Evolutionary conservation across 2,329 filamentous ascomycete genomes (phyloP), one percentile per base, ranked within the genome.

Genomic region (Didymellaceae sp.): DNA sequence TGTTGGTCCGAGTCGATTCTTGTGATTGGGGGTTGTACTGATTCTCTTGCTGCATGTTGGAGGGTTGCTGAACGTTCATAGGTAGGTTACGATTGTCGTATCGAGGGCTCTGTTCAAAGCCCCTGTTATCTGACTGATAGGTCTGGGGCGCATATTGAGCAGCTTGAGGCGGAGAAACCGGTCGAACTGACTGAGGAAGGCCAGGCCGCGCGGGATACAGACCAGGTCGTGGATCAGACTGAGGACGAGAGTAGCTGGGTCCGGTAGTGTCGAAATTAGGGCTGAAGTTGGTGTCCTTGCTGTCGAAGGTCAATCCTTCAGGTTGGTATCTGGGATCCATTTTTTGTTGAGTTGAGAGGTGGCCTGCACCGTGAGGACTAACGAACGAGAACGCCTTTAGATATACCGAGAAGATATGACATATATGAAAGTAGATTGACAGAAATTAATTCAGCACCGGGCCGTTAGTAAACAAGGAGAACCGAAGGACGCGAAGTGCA

Each of bases 241-340:
- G 51, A 13, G 47, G 38, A 16, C 50, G 50, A 24, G 55, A 38
- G 22, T 60, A 62, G n/a, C 34, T 43, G 22, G 28, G 45, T 31
- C 49, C 51, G 24, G 45, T 34, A 37, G 51, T 55, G 46, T 64
- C 55, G 40, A 57, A 55, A 44, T 65, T 63, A 31, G 54, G 56
- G 33, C 51, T 60, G 52, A 62, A 67, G 35, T 37, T 54, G 32
- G 45, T 62, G 41, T 55, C 54, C 37, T 52, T 62, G 54, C 49
- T 62, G 32, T 62, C 64, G 51, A 65, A 65, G 30, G 63, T 61
- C 45, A 65, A 42, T 24, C 62, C 58, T 45, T 63, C 56, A 26
- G 63, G 61, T 45, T 67, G 62, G 40, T 62, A 69, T 44, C 60
- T 62, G 52, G 60, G 60, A 45, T 71, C 66, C 67, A 71, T 71